Evolutionary conservation across 192 early-diverging fungal genomes (phyloP).

Genomic region (Pilobolus umbonatus): DNA sequence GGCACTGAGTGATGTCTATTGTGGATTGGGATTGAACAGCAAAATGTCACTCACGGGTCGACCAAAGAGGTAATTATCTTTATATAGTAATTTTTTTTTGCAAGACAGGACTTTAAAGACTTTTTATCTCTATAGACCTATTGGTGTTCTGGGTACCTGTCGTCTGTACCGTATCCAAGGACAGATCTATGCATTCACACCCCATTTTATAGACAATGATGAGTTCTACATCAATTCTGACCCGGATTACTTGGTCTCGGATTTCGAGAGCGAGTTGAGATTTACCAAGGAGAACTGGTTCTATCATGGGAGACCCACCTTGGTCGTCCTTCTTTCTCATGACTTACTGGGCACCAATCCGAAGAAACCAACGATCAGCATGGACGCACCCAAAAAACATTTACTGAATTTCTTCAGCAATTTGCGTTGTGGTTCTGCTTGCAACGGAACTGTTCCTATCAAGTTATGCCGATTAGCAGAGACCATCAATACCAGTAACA

Average conservation of each 20-base stretch:
- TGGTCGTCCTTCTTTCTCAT: slow-evolving; percentile 66
- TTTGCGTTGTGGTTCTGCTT: slow-evolving; percentile 56
- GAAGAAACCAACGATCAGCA: slow-evolving; percentile 4
- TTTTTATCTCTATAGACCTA: slow-evolving; percentile 39
- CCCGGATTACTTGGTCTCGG: slow-evolving; percentile 73
- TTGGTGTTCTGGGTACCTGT: slow-evolving; percentile 74
- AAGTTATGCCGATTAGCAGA: slow-evolving; percentile 70
- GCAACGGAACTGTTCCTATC: slow-evolving; percentile 62
- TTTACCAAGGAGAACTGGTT: slow-evolving; percentile 73
- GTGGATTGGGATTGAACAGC: slow-evolving; percentile 62
- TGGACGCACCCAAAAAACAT: slow-evolving; percentile 45
- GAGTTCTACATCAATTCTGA: slow-evolving; percentile 82
- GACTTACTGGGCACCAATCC: slow-evolving; percentile 65
- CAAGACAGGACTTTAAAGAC: not conserved
- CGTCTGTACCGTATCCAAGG: slow-evolving; percentile 80
- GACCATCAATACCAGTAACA: slow-evolving; percentile 68
- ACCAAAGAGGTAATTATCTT: slow-evolving; percentile 48
- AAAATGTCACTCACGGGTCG: slow-evolving; percentile 75
- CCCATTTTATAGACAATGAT: slow-evolving; percentile 81
- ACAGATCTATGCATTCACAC: slow-evolving; percentile 74
- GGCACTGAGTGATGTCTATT: slow-evolving; percentile 71
- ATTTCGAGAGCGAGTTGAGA: slow-evolving; percentile 69
- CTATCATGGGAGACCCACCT: slow-evolving; percentile 70
- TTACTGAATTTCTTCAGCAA: slow-evolving; percentile 80
- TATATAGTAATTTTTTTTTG: too few relatives aligned